Base-by-base conservation (phyloP, 345 rosid species). In the Iberis pinnata region DNA sequence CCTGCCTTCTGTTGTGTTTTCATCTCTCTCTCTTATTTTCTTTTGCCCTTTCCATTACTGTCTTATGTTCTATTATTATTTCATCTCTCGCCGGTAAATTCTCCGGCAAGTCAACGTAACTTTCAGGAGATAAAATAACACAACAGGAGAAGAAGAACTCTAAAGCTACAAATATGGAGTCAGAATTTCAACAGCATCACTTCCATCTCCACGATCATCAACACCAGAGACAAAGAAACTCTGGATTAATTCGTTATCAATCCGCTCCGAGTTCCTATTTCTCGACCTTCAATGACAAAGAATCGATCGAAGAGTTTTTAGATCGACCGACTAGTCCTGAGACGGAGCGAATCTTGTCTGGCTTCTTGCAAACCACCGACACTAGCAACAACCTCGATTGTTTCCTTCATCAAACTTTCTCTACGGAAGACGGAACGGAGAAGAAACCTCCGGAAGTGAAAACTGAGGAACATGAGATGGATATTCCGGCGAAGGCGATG, bases 241-340 rank as follows among this genome's bases (percentile, higher is more conserved):
- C 85, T 0, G 81, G 83, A 6, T 60, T 82, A 68, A 52, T 49
- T 42, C 73, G 89, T 32, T 82, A 79, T 63, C 89, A 82, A 49
- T 82, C 89, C 1, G 89, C 89, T 2, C 89, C 89, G 2, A 75
- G 85, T 39, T 73, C 89, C 0, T 82, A 73, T 50, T 77, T 79
- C 49, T 71, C 83, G 0, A 50, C 63, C 32, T 64, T 73, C 42
- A n/a, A n/a, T n/a, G n/a, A n/a, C n/a, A 40, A 64, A 9, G 84
- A 78, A 49, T 71, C 75, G 43, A 69, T 73, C 20, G 85, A 75
- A 25, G 89, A 79, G 53, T 63, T 82, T 22, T 65, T 82, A 39
- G 75, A 77, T 43, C 77, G 78, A 53, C 83, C 89, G 3, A 41
- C 82, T 1, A 82, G 89, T 27, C 89, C 89, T 0, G 89, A 82